A percentile compares a stretch with the other conserved stretches of the same genome.
Evolutionary conservation across 257 asterid species (phyloP).

Genomic region (Solanum bulbocastanum): DNA sequence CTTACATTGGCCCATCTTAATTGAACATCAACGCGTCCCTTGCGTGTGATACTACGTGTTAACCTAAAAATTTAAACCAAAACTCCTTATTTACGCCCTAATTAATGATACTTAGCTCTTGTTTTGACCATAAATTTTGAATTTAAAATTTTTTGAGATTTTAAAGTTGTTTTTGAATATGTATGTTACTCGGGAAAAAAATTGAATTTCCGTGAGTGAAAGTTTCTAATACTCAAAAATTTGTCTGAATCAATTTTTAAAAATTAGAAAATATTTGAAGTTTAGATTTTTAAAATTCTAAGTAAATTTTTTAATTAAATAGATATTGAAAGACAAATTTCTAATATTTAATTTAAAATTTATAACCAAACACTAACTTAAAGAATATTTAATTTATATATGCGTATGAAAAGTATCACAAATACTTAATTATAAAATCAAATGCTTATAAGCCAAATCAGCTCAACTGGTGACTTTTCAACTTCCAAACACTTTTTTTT

Average conservation of each 20-base stretch:
- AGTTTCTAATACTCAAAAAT: not conserved
- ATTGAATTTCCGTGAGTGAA: not conserved
- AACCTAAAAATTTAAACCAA: slow-evolving; percentile 1
- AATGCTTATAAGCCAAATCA: not conserved
- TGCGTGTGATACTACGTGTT: slow-evolving; percentile 33
- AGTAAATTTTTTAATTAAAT: not conserved
- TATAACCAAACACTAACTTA: not conserved
- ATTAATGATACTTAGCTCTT: not conserved
- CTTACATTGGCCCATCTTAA: not conserved
- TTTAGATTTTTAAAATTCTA: rapidly evolving
- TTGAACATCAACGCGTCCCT: slow-evolving; percentile 23
- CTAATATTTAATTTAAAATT: not conserved
- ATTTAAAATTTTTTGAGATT: not conserved
- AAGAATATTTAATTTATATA: not conserved
- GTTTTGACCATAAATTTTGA: not conserved
- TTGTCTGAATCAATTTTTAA: not conserved
- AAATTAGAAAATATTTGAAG: not conserved
- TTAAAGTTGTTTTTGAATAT: not conserved
- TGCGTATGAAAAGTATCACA: not conserved
- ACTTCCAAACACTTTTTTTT: not conserved
- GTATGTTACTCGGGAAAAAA: not conserved
- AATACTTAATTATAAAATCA: not conserved
- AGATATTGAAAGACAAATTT: not conserved
- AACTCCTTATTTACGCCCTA: not conserved
- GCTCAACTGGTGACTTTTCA: no score